These are phyloP conservation scores for Entophlyctis luteolus DNA, from an alignment of 192 early-diverging fungal genomes.

Conservation along the genomic window DNA sequence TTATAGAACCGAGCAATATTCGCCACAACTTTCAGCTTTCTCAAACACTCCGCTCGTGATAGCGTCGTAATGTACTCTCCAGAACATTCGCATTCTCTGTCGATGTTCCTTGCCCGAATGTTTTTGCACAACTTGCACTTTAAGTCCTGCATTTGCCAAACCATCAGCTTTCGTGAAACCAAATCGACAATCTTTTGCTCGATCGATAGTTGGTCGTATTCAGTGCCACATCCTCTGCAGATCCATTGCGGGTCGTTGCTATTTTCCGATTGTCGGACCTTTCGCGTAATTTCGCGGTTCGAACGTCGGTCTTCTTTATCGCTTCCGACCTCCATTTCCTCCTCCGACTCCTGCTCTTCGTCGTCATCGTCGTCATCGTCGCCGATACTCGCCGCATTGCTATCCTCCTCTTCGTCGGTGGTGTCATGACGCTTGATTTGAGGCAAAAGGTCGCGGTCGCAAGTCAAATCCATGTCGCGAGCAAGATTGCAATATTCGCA, in stretches of 20 bases:
- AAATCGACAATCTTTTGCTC: conserved; percentile 81
- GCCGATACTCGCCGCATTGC: background rate
- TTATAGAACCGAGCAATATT: conserved; percentile 62
- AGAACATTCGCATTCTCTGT: conserved; percentile 68
- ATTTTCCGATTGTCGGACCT: background rate
- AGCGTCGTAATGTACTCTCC: conserved; percentile 56
- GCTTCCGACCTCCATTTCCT: background rate
- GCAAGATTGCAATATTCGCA: conserved; percentile 84
- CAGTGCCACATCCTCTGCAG: conserved; percentile 71
- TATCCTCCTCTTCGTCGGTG: background rate
- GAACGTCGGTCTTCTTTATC: background rate
- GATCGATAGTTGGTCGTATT: conserved; percentile 74
- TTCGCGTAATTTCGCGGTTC: conserved; percentile 4
- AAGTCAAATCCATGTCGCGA: conserved; percentile 86
- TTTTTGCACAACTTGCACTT: conserved; percentile 74
- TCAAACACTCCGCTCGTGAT: conserved; percentile 48
- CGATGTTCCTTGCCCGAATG: conserved; percentile 77
- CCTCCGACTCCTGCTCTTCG: conserved; percentile 1
- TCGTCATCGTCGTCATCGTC: conserved; percentile 21
- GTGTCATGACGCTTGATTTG: too few relatives aligned
- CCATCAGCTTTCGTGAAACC: conserved; percentile 58
- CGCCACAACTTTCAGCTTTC: conserved; percentile 57
- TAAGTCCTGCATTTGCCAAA: conserved; percentile 88
- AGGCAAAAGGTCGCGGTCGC: conserved; percentile 68
- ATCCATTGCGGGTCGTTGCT: conserved; percentile 49